Conservation (phyloP, 148 eudicot genomes). For the Bassia scoparia region DNA sequence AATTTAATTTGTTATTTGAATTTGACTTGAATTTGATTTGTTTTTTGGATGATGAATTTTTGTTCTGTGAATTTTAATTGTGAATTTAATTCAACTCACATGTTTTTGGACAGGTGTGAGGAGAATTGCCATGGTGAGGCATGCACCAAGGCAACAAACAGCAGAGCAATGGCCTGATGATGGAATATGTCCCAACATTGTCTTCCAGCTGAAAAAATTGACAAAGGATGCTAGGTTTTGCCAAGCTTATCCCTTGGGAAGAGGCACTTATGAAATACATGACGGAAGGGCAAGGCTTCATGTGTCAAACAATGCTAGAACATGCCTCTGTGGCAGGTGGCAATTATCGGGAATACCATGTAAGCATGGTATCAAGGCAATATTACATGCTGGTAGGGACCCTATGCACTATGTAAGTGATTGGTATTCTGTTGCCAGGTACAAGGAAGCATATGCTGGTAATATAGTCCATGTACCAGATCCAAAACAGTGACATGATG, state of each 20-base stretch:
- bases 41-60: too few species aligned
- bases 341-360: not conserved
- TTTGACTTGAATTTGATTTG: too few species aligned
- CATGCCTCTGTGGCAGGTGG: not conserved
- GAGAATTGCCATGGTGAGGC: slow-evolving; percentile 3
- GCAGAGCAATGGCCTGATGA: not conserved
- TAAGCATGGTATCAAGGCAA: too few species aligned
- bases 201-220: not conserved
- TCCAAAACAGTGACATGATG: not conserved
- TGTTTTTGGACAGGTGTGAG: not conserved
- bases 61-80: too few species aligned
- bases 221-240: not conserved
- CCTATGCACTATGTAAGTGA: too few species aligned
- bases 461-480: not conserved
- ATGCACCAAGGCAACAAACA: slow-evolving; percentile 1
- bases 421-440: not conserved
- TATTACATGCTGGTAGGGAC: too few species aligned
- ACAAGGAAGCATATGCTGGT: not conserved
- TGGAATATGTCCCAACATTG: not conserved
- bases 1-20: too few species aligned
- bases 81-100: not conserved
- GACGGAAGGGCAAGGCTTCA: too few species aligned
- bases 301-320: too few species aligned
- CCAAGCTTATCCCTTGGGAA: not conserved
- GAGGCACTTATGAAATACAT: too few species aligned